Conservation (phyloP, 2,329 filamentous ascomycete genomes). For the Aspergillus proliferans region DNA sequence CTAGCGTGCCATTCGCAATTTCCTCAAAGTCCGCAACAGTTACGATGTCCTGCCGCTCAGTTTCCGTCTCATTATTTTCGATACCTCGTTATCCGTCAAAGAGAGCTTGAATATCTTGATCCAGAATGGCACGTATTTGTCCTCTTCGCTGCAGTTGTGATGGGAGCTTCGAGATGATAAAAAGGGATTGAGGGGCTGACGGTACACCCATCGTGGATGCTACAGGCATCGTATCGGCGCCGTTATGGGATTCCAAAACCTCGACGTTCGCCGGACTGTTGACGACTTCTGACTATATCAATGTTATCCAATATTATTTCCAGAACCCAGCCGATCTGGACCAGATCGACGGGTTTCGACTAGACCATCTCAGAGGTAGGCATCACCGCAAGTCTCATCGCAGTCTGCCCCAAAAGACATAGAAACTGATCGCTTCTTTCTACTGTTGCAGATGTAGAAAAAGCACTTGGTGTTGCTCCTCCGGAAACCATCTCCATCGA, state of each 20-base stretch:
- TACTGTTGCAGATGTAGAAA: constrained; percentile 71
- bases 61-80: constrained; percentile 91
- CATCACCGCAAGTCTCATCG: constrained; percentile 3
- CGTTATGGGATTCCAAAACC: constrained; percentile 89
- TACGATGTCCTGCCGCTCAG: constrained; percentile 97
- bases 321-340: constrained; percentile 87
- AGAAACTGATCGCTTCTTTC: not conserved
- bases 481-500: constrained; percentile 96
- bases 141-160: not conserved
- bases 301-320: constrained; percentile 98
- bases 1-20: constrained; percentile 86
- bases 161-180: not conserved
- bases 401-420: constrained; percentile 1
- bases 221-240: constrained; percentile 90
- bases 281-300: constrained; percentile 96
- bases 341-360: constrained; percentile 85
- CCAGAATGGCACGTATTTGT: constrained; percentile 68
- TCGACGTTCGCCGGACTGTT: constrained; percentile 91
- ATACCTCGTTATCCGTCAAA: constrained; percentile 90
- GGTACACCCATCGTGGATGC: not conserved
- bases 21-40: constrained; percentile 90
- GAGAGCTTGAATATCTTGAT: constrained; percentile 94
- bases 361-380: constrained; percentile 84
- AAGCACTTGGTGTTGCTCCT: constrained; percentile 80
- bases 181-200: not conserved